These are phyloP conservation scores for Jatropha curcas DNA, from an alignment of 345 rosid species.

Conservation along the genomic window DNA sequence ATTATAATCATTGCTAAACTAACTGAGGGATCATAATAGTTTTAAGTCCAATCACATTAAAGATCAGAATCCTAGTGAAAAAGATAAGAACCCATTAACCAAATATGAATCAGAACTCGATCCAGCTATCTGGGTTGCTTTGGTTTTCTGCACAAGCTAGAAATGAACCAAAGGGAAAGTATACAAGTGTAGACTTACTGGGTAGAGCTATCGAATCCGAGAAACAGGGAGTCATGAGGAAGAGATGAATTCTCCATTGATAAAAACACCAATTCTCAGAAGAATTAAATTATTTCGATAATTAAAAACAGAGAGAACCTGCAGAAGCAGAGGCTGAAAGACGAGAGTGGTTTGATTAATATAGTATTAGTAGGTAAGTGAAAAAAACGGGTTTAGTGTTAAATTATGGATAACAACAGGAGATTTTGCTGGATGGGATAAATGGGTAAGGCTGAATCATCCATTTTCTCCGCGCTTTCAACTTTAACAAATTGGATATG, in stretches of 20 bases:
- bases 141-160: background rate
- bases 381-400: too few relatives aligned
- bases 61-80: background rate
- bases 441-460: background rate
- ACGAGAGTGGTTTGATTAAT: too few relatives aligned
- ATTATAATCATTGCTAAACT: background rate
- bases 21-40: background rate
- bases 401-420: background rate
- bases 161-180: background rate
- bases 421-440: background rate
- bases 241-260: slow-evolving; percentile 54
- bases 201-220: slow-evolving; percentile 89
- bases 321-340: too few relatives aligned
- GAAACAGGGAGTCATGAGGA: slow-evolving; percentile 73
- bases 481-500: too few relatives aligned
- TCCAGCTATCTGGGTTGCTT: background rate
- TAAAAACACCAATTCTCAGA: background rate
- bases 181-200: slow-evolving; percentile 49
- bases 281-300: too few relatives aligned
- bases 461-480: too few relatives aligned
- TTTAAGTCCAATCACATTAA: background rate
- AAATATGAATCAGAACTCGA: background rate
- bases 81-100: slow-evolving; percentile 2
- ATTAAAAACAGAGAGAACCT: background rate
- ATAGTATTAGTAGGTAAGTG: too few relatives aligned